Percentiles rank a stretch among this genome's conserved stretches.
These are phyloP conservation scores for Starmera caribaea DNA, from an alignment of 805 yeast species.

Conservation along the genomic window DNA sequence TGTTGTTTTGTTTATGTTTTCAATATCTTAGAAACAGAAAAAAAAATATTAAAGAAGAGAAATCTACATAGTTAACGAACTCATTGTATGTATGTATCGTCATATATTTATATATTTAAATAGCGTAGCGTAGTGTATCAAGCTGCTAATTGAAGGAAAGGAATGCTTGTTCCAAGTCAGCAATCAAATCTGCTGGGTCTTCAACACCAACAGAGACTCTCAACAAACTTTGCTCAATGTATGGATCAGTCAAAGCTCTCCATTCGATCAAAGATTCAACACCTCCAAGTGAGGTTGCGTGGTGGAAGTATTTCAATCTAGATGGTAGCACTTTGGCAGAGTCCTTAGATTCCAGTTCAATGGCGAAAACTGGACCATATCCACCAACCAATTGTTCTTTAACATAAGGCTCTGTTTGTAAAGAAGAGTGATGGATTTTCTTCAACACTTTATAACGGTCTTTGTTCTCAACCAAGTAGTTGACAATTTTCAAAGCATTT, in stretches of 20 bases:
- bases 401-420: constrained; percentile 65
- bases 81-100: too few relatives aligned
- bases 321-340: constrained; percentile 59
- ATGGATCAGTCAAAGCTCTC: constrained; percentile 67
- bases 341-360: constrained; percentile 39
- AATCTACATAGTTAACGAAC: too few relatives aligned
- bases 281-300: constrained; percentile 91
- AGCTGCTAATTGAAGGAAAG: constrained; percentile 1
- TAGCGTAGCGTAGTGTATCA: too few relatives aligned
- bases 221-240: constrained; percentile 45
- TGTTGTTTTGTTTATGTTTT: too few relatives aligned
- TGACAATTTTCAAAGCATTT: constrained; percentile 53
- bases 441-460: constrained; percentile 38
- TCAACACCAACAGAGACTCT: constrained; percentile 81
- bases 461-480: constrained; percentile 42
- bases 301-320: constrained; percentile 61
- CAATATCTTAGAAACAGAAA: too few relatives aligned
- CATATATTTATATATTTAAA: too few relatives aligned
- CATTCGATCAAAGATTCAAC: constrained; percentile 87
- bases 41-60: too few relatives aligned
- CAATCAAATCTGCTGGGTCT: constrained; percentile 63
- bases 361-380: constrained; percentile 67
- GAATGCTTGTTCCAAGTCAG: constrained; percentile 62
- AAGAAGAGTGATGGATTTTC: constrained; percentile 59
- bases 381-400: constrained; percentile 58